These are phyloP conservation scores for Delonix regia DNA, from an alignment of 306 rosid genomes.

Conservation along the genomic window DNA sequence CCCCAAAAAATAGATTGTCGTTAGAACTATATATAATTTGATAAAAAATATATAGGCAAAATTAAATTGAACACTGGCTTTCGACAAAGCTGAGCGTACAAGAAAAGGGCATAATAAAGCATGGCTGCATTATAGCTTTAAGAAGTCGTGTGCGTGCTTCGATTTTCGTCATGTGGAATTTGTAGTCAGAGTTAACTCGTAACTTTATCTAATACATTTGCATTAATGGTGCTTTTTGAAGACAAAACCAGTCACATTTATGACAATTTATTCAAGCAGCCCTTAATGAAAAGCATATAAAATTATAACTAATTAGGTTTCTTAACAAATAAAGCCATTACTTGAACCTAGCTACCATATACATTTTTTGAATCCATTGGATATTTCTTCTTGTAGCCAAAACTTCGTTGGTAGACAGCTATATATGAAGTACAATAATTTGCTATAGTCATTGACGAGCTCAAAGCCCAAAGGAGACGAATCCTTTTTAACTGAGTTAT, in stretches of 20 bases:
- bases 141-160: background rate
- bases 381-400: background rate
- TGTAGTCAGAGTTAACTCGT: slow-evolving; percentile 14
- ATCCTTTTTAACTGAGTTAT: too few species aligned
- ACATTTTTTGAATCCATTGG: background rate
- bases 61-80: slow-evolving; percentile 16
- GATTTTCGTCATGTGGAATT: slow-evolving; percentile 31
- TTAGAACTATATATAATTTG: background rate
- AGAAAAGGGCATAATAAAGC: background rate
- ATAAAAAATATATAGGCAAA: background rate
- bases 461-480: too few species aligned
- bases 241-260: background rate
- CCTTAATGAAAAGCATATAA: background rate
- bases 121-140: background rate
- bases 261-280: background rate
- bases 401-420: background rate
- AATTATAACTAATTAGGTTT: background rate
- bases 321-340: background rate
- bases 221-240: background rate
- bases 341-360: background rate
- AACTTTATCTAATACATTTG: background rate
- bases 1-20: too few species aligned
- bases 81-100: slow-evolving; percentile 17
- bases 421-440: background rate
- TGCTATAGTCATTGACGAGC: too few species aligned